Evolutionary conservation across 306 rosid species (phyloP).

Genomic region (Potentilla sterilis): DNA sequence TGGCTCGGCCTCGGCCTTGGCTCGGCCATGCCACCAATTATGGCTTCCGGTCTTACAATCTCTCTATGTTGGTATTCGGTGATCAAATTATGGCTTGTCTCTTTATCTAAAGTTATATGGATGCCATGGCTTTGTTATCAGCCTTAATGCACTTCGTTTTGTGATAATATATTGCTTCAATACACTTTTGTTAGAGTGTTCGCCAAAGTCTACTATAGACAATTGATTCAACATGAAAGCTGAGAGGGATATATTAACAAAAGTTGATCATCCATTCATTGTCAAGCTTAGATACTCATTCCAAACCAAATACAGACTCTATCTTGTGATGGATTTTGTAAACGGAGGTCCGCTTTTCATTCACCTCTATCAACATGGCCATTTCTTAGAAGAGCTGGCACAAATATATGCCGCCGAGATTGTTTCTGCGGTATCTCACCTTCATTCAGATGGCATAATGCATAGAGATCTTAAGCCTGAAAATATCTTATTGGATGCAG

Average conservation of each 20-base stretch:
- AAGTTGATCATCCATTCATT: conserved; percentile 79
- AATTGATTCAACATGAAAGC: no score
- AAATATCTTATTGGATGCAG: conserved; percentile 78
- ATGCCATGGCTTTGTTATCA: no score
- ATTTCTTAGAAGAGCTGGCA: conserved; percentile 86
- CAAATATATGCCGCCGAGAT: conserved; percentile 89
- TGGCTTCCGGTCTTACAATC: no score
- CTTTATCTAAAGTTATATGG: no score
- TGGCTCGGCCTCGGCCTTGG: no score
- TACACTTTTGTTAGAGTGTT: no score
- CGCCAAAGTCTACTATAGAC: no score
- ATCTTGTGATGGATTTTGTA: conserved; percentile 93
- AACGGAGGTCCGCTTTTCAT: conserved; percentile 96
- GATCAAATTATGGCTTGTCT: no score
- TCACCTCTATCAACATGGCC: conserved; percentile 90
- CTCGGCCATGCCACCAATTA: no score
- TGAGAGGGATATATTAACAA: conserved; percentile 87
- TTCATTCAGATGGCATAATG: conserved; percentile 88
- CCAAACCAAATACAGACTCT: conserved; percentile 87
- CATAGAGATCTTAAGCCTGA: conserved; percentile 96
- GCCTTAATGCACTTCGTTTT: no score
- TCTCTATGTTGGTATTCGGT: no score
- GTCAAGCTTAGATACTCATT: conserved; percentile 94
- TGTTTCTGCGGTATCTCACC: conserved; percentile 89
- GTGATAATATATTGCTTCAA: no score